These are phyloP conservation scores for Phellopilus nigrolimitatus DNA, from an alignment of 1,284 basidiomycete species.

Conservation along the genomic window DNA sequence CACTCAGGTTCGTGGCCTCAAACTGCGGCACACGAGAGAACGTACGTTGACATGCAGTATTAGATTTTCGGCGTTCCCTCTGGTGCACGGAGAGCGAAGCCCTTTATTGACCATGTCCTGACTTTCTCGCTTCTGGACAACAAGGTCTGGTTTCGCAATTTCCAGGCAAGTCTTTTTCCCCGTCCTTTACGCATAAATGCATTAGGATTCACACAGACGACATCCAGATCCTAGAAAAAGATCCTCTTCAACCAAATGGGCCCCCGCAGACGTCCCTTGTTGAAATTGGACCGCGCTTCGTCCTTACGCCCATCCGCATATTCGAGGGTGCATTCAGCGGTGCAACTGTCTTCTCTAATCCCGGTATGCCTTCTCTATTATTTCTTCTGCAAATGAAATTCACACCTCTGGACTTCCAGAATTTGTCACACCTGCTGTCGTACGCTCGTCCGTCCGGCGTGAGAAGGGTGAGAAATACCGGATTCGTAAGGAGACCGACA, in stretches of 20 bases:
- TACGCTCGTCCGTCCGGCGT: constrained; percentile 68
- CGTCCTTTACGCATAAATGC: neutral
- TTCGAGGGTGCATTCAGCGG: constrained; percentile 98
- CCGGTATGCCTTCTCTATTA: constrained; percentile 70
- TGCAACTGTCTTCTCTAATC: constrained; percentile 94
- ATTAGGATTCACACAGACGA: neutral
- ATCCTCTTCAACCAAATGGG: constrained; percentile 68
- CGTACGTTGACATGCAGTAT: constrained; percentile 6
- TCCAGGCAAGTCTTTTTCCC: constrained; percentile 58
- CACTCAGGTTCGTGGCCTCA: constrained; percentile 76
- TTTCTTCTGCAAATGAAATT: constrained; percentile 8
- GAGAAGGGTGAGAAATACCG: constrained; percentile 80
- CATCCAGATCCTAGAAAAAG: constrained; percentile 71
- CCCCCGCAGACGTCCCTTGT: constrained; percentile 77
- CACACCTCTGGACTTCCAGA: constrained; percentile 42
- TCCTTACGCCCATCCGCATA: constrained; percentile 95
- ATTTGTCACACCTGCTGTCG: constrained; percentile 85
- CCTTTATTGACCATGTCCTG: constrained; percentile 97
- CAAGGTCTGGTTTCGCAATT: constrained; percentile 99
- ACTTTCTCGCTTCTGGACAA: constrained; percentile 94
- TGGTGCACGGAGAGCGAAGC: constrained; percentile 86
- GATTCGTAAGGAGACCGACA: constrained; percentile 73
- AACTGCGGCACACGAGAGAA: constrained; percentile 9
- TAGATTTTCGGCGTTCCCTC: constrained; percentile 96
- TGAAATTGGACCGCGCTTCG: constrained; percentile 97